Evolutionary conservation across 2,329 filamentous ascomycete species (phyloP).

Genomic region (Thelonectria olida): DNA sequence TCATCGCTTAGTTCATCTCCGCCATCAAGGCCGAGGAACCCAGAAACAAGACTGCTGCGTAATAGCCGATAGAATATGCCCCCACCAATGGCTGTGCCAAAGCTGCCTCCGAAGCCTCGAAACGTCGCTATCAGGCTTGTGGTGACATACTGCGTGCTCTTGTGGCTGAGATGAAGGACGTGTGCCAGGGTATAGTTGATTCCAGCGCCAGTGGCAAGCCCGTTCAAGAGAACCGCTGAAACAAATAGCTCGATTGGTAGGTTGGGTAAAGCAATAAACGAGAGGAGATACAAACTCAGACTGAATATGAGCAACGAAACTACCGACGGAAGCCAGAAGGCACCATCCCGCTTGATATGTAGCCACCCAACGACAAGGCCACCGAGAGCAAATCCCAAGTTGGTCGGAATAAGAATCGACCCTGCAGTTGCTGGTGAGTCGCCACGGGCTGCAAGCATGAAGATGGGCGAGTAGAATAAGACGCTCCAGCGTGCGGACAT

Average conservation of each 20-base stretch:
- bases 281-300: constrained; percentile 65
- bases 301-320: constrained; percentile 70
- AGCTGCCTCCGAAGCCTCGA: constrained; percentile 82
- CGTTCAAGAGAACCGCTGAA: constrained; percentile 72
- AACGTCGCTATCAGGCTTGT: constrained; percentile 82
- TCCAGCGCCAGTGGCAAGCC: constrained; percentile 75
- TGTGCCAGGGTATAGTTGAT: constrained; percentile 87
- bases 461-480: constrained; percentile 83
- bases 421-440: constrained; percentile 77
- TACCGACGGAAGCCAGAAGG: constrained; percentile 75
- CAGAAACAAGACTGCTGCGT: constrained; percentile 60
- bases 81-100: constrained; percentile 82
- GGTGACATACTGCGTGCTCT: constrained; percentile 76
- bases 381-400: constrained; percentile 79
- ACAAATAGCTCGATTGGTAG: constrained; percentile 65
- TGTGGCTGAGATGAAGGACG: constrained; percentile 74
- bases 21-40: constrained; percentile 62
- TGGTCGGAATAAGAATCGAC: constrained; percentile 82
- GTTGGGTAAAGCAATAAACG: constrained; percentile 60
- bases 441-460: constrained; percentile 78
- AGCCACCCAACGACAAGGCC: constrained; percentile 78
- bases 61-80: constrained; percentile 76
- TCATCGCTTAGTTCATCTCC: constrained; percentile 42
- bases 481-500: constrained; percentile 86
- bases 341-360: constrained; percentile 77